Base-by-base conservation (phyloP, 768 basidiomycete genomes). In the Amanita molliuscula region DNA sequence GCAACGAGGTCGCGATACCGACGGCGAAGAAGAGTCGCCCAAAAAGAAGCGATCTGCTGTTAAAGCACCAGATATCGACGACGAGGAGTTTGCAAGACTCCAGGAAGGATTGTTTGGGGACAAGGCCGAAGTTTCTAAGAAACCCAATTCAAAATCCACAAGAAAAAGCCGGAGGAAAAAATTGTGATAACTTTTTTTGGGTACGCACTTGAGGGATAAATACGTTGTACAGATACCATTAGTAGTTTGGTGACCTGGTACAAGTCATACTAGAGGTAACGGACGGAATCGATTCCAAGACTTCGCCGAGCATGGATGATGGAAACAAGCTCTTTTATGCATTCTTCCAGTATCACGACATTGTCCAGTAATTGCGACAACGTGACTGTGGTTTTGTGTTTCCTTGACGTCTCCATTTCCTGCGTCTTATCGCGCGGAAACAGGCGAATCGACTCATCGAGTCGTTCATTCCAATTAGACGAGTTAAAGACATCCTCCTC, bases 311-410 rank as follows among this genome's bases (percentile, higher is more conserved):
- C 89, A 65, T 89, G 84, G 46, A 93, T 78, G 55, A 92, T 84
- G 11, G 89, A 88, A 11, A 81, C 81, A 29, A 93, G 69, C 64
- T 98, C 95, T 67, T 97, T 97, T 60, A 97, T 85, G 53, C 84
- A 86, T 65, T 97, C 95, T 65, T 97, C 95, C 54, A 98, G 62
- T 35, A 97, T 82, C 26, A 98, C 92, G 26, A 94, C 85, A 60
- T 97, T 97, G 62, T 97, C 95, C 62, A 97, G 68, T 49, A 97
- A 63, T 54, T 78, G 82, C 40, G 89, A 92, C 47, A 98, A 70
- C 6, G 87, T 90, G 23, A 94, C 75, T 16, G 64, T 72, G 13
- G 65, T 62, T 45, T 57, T 54, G 53, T 61, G 61, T 35, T 65
- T 61, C 33, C 54, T 54, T 45, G 16, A 23, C 16, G 61, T 60